Evolutionary conservation across 1,284 basidiomycete species (phyloP).

Genomic region (Melampsora americana): DNA sequence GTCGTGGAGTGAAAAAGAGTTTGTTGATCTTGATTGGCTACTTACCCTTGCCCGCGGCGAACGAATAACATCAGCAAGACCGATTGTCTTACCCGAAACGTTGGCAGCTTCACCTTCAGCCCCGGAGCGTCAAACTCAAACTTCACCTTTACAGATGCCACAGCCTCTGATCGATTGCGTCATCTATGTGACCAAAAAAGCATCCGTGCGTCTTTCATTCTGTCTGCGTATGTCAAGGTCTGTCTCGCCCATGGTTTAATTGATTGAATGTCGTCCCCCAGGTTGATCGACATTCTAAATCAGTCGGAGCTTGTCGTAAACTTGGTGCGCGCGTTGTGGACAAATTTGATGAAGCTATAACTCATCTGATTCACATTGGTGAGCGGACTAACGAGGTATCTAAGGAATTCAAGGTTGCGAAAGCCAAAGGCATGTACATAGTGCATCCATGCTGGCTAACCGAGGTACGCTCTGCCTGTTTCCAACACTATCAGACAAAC

Average conservation of each 20-base stretch:
- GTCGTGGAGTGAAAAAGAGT: conserved; percentile 31
- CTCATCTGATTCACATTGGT: conserved; percentile 32
- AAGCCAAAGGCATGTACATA: conserved; percentile 18
- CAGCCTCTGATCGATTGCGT: conserved; percentile 26
- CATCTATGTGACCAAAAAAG: conserved; percentile 29
- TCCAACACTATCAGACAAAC: background rate
- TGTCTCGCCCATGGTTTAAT: background rate
- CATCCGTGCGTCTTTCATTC: conserved; percentile 3
- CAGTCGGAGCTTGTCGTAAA: conserved; percentile 28
- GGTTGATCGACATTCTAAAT: conserved; percentile 29
- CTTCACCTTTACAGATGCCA: background rate
- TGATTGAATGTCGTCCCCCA: background rate
- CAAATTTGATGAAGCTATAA: conserved; percentile 29
- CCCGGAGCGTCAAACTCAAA: background rate
- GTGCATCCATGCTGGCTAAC: conserved; percentile 39
- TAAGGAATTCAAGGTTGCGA: conserved; percentile 28
- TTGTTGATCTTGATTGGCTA: conserved; percentile 40
- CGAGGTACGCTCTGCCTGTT: conserved; percentile 18
- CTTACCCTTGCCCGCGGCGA: conserved; percentile 11
- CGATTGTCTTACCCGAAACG: background rate
- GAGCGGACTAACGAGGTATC: conserved; percentile 6
- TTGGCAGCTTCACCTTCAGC: background rate
- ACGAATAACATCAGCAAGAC: conserved; percentile 15
- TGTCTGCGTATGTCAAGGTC: background rate
- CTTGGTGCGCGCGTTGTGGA: conserved; percentile 34